Evolutionary conservation across 2,329 filamentous ascomycete genomes (phyloP), one percentile per base, ranked within the genome.

Genomic region (Claviceps humidiphila): DNA sequence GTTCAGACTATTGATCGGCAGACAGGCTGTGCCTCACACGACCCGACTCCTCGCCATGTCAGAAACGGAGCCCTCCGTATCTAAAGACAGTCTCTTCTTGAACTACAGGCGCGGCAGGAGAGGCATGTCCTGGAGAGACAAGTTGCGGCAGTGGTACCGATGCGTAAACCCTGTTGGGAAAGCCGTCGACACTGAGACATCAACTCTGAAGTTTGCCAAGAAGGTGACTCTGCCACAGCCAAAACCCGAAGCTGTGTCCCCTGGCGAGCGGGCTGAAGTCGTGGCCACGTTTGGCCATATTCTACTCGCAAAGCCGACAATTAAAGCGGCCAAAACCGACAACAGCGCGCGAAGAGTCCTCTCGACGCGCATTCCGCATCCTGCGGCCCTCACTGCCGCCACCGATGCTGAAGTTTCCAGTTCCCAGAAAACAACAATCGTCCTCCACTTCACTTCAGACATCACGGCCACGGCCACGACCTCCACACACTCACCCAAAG

Each of bases 271-370:
- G 2, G 22, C 38, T 22, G 51, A 55, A 47, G 17, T 72, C 1
- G 62, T 59, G 2, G 75, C 75, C 11, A 66, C 68, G 2, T 81
- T 81, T 57, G 78, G 78, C 17, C 72, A 76, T 51, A 56, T 80
- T 38, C 68, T 81, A 0, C 72, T 74, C 54, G 48, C 51, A 5
- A 50, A 57, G 22, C 59, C 64, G 39, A 48, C 53, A 22, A 22
- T 24, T 7, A 44, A 46, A 20, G 24, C n/a, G 16, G 39, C 48
- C 37, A 52, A 44, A 17, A 54, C 54, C 49, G 43, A 16, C 14
- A 30, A 16, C 14, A 9, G 16, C 43, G 47, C 40, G 14, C 57
- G 57, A 5, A 71, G 70, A 47, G 64, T 73, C 46, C 68, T 81
- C 39, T 64, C 66, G 1, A 72, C 77, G 2, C 52, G 68, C 4